Evolutionary conservation across 306 rosid species (phyloP).

Genomic region (Cicer pinnatifidum): DNA sequence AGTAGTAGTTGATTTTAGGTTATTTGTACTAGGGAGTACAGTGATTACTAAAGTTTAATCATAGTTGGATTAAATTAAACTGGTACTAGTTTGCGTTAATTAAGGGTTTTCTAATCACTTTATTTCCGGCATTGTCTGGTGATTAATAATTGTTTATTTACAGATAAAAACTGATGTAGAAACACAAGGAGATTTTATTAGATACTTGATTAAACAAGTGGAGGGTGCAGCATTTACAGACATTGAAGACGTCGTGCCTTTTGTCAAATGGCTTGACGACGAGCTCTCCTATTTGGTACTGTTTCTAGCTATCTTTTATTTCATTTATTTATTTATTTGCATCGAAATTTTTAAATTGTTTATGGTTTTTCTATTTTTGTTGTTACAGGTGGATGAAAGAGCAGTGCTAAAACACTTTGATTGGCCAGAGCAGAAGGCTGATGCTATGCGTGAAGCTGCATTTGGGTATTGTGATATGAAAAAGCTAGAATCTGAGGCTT

Average conservation of each 20-base stretch:
- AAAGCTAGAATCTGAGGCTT: conserved; percentile 86
- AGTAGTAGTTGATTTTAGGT: background rate
- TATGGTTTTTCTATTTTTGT: conserved; percentile 1
- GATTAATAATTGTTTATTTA: background rate
- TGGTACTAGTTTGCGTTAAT: background rate
- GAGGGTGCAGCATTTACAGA: conserved; percentile 83
- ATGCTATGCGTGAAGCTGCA: conserved; percentile 95
- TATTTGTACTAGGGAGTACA: background rate
- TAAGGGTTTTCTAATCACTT: background rate
- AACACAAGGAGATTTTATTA: conserved; percentile 93
- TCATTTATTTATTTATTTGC: conserved; percentile 2
- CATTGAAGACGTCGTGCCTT: conserved; percentile 88
- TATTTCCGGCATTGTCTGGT: background rate
- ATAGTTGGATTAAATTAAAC: background rate
- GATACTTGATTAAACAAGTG: conserved; percentile 85
- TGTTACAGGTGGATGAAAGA: conserved; percentile 88
- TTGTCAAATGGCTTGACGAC: conserved; percentile 98
- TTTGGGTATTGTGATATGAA: conserved; percentile 88
- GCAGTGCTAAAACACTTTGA: conserved; percentile 95
- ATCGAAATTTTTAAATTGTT: background rate
- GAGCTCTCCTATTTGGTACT: conserved; percentile 94
- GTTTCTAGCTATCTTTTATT: background rate
- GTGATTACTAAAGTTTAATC: conserved; percentile 6
- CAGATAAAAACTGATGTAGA: conserved; percentile 98
- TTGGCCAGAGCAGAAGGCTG: conserved; percentile 99